These are phyloP conservation scores for Tricholoma terreum DNA, from an alignment of 768 basidiomycete species.

Conservation along the genomic window DNA sequence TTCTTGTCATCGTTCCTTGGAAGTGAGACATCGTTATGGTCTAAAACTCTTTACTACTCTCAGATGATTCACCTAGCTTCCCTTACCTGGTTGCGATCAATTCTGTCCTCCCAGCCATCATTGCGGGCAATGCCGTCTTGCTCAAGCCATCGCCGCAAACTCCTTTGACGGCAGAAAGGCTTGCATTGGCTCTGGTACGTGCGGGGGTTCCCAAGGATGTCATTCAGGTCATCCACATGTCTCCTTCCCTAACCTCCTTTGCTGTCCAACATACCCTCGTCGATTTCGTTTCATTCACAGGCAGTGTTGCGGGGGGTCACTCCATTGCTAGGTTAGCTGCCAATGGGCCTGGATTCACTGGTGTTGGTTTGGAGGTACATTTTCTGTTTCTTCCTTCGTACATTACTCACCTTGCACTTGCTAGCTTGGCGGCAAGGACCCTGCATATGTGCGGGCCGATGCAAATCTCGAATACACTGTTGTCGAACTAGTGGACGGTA, in stretches of 20 bases:
- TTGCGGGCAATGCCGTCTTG: slow-evolving; percentile 88
- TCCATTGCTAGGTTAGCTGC: slow-evolving; percentile 72
- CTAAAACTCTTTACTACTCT: not conserved
- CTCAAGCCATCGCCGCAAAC: slow-evolving; percentile 98
- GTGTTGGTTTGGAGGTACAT: slow-evolving; percentile 77
- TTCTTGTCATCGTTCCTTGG: slow-evolving; percentile 89
- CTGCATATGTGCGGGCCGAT: slow-evolving; percentile 90
- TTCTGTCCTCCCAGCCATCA: slow-evolving; percentile 84
- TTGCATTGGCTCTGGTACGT: slow-evolving; percentile 60
- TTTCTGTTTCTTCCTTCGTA: not conserved
- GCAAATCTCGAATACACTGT: slow-evolving; percentile 82
- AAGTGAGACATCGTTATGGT: slow-evolving; percentile 53
- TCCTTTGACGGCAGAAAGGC: slow-evolving; percentile 81
- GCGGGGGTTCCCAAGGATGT: slow-evolving; percentile 79
- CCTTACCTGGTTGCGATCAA: slow-evolving; percentile 92
- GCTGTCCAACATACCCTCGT: slow-evolving; percentile 64
- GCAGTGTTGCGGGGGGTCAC: slow-evolving; percentile 73
- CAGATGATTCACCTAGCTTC: slow-evolving; percentile 45
- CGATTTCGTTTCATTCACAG: slow-evolving; percentile 89
- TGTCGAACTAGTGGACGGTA: slow-evolving; percentile 88
- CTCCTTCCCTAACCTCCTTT: slow-evolving; percentile 54
- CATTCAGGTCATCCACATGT: slow-evolving; percentile 74
- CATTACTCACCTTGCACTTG: not conserved
- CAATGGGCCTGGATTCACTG: slow-evolving; percentile 70
- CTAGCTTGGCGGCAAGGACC: slow-evolving; percentile 95